Conservation (phyloP, 768 basidiomycete genomes). For the Termitomyces titanicus region DNA sequence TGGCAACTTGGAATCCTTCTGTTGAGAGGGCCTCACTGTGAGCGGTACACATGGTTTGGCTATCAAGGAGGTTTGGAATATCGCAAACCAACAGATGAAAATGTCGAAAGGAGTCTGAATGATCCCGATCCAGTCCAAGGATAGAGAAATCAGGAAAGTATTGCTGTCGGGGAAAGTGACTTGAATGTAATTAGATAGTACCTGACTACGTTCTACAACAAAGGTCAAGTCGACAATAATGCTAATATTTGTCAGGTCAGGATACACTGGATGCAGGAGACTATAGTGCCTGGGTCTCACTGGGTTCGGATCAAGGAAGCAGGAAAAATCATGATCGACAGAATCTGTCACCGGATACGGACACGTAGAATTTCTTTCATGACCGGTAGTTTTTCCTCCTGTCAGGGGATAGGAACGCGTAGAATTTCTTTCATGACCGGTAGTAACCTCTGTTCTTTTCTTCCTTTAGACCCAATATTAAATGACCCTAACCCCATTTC, state of each 20-base stretch:
- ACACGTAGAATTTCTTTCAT: background rate
- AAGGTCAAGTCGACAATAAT: no score
- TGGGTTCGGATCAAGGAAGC: background rate
- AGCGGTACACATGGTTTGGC: conserved; percentile 49
- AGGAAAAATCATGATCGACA: background rate
- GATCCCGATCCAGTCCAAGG: no score
- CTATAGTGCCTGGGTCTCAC: background rate
- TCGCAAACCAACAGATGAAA: background rate
- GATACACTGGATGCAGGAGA: no score
- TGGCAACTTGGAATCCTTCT: conserved; percentile 49
- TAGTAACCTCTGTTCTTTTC: background rate
- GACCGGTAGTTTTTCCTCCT: background rate
- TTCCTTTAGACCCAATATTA: background rate
- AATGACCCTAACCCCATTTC: background rate
- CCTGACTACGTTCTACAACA: no score
- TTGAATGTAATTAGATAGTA: no score
- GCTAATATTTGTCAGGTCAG: no score
- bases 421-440: no score
- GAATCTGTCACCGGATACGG: background rate
- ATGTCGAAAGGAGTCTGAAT: no score
- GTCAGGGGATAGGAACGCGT: background rate
- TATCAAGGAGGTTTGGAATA: conserved; percentile 42
- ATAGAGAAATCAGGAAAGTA: no score
- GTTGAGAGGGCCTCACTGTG: conserved; percentile 57
- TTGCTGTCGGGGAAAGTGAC: no score